phyloP scores from a whole-genome alignment of 345 rosid species.

The Noccaea caerulescens region DNA sequence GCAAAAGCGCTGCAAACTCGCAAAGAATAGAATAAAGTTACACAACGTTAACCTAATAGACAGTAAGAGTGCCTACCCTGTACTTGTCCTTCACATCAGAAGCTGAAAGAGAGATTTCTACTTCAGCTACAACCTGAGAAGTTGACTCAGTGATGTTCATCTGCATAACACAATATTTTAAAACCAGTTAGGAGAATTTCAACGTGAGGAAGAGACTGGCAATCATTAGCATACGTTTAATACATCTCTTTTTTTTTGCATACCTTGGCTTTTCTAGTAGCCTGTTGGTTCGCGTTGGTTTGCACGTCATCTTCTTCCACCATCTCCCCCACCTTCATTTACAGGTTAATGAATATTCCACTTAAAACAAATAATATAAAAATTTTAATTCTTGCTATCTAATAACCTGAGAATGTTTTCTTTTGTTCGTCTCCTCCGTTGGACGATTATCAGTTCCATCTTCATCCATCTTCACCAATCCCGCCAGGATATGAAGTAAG shows the following conservation, averaged over 20 bases:
- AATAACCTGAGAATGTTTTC: slow-evolving; percentile 43
- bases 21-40: background rate
- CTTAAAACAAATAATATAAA: background rate
- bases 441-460: slow-evolving; percentile 31
- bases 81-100: slow-evolving; percentile 71
- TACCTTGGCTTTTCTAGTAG: slow-evolving; percentile 60
- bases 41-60: background rate
- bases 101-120: slow-evolving; percentile 54
- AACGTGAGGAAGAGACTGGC: slow-evolving; percentile 6
- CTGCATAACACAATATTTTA: slow-evolving; percentile 27
- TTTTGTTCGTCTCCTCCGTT: slow-evolving; percentile 36
- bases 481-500: slow-evolving; percentile 19
- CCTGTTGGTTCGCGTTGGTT: slow-evolving; percentile 42
- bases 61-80: slow-evolving; percentile 55
- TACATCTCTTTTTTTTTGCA: slow-evolving; percentile 1
- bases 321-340: slow-evolving; percentile 26
- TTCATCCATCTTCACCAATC: slow-evolving; percentile 41
- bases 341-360: background rate
- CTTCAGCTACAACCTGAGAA: slow-evolving; percentile 47
- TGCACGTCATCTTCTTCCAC: slow-evolving; percentile 35
- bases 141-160: slow-evolving; percentile 26
- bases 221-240: slow-evolving; percentile 6
- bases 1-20: slow-evolving; percentile 25
- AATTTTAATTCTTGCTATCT: background rate
- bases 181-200: background rate